Base-by-base conservation (phyloP, 2,329 filamentous ascomycete species). In the Camillea tinctor region DNA sequence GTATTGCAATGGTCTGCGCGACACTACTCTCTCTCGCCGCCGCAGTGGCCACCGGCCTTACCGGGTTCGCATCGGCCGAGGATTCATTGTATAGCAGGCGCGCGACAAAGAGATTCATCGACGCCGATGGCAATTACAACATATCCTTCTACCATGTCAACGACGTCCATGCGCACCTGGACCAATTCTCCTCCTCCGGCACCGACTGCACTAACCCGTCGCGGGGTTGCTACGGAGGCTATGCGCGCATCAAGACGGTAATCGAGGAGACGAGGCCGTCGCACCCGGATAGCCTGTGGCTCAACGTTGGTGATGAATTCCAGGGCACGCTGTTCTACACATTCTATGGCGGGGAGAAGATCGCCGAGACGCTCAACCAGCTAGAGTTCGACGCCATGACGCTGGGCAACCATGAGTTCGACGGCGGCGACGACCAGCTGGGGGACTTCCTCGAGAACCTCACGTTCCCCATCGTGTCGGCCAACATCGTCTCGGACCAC, bases 281-380 rank as follows among this genome's bases (percentile, higher is more conserved):
- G 26, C 78, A 87, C 68, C 80, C 83, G n/a, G 83, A 88, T 69
- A 85, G 84, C 58, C 76, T 89, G 17, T 84, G 85, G 75, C 75
- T 89, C 52, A 88, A 89, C 58, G 84, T 83, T 1, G 87, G 87
- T n/a, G 87, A 89, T 66, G 87, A 89, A 70, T 89, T 89, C 70
- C 84, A 89, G 66, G 87, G 87, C 57, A 89, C 87, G 0, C 77
- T 89, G 7, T 89, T 88, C 76, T 89, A 88, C 75, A 81, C 81
- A 3, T 88, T 83, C 72, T 89, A 89, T 68, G 82, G 83, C 17
- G 84, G 85, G 22, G 85, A 88, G 75, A 89, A 89, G 79, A 89
- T 89, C 63, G 85, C 86, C 54, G 82, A 88, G 67, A 86, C 84
- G 0, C 74, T 89, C 61, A 90, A 90, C 63, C 80, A 86, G 69